phyloP scores from a whole-genome alignment of 495 filamentous ascomycete species.

The Terfezia boudieri region DNA sequence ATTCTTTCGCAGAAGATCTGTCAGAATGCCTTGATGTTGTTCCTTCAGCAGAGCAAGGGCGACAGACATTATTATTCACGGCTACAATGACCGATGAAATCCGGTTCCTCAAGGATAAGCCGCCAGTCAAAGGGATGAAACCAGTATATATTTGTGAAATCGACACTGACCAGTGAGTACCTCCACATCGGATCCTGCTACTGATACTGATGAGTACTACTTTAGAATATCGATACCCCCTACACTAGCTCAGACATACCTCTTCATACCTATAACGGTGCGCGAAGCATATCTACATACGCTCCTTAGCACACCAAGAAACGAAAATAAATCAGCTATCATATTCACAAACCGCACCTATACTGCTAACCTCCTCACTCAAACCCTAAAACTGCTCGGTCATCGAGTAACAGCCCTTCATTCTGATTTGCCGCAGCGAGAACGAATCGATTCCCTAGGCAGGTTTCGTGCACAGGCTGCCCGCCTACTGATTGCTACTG shows the following conservation, averaged over 20 bases:
- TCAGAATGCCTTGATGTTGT: constrained; percentile 65
- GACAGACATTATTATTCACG: constrained; percentile 90
- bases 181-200: too few species aligned
- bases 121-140: constrained; percentile 38
- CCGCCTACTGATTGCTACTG: constrained; percentile 76
- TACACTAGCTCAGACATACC: constrained; percentile 60
- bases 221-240: constrained; percentile 42
- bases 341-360: constrained; percentile 87
- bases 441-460: constrained; percentile 66
- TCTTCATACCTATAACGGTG: constrained; percentile 70
- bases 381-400: constrained; percentile 57
- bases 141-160: constrained; percentile 81
- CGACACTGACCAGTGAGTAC: constrained; percentile 36
- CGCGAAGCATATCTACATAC: constrained; percentile 86
- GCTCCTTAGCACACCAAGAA: constrained; percentile 57
- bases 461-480: constrained; percentile 84
- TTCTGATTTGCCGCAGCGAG: constrained; percentile 56
- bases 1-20: constrained; percentile 33
- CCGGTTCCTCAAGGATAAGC: constrained; percentile 51
- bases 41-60: constrained; percentile 37
- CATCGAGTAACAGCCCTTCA: constrained; percentile 85
- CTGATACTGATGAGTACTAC: too few species aligned
- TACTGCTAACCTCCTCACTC: constrained; percentile 72
- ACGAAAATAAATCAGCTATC: constrained; percentile 51
- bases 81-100: constrained; percentile 92